Evolutionary conservation across 192 early-diverging fungal species (phyloP), one percentile per base, ranked within the genome.

Genomic region (Entomortierella lignicola): DNA sequence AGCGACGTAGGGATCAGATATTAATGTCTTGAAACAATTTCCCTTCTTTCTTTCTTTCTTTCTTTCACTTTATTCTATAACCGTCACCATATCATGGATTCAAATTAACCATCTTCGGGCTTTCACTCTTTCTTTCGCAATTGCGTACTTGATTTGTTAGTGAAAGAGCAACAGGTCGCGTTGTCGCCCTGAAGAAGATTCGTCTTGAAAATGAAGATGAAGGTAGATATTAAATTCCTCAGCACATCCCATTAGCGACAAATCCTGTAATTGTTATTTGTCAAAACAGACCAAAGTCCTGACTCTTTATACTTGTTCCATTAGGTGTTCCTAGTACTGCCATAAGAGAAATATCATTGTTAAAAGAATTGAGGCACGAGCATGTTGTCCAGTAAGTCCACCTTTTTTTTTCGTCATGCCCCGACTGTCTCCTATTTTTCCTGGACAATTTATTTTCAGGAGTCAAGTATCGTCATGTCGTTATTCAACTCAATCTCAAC

Each of bases 341-440:
- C 26, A 93, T 95, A 53, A 87, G 94, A 63, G 94, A 95, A 77
- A 95, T 95, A 58, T 94, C 94, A 2, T 67, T 95, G 54, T 83
- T 95, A n/a, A 93, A 94, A 81, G 94, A 95, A 72, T 83, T 95
- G 23, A 89, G 91, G 75, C 92, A 94, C 77, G 89, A 89, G 7
- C 94, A 95, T 83, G 92, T 95, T 82, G 90, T 95, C 56, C 87
- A 91, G 94, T 94, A 85, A 81, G 85, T 74, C 27, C 7, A 29
- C 26, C 32, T 41, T 2, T 43, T n/a, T n/a, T n/a, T n/a, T n/a
- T n/a, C n/a, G n/a, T n/a, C 54, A 37, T 66, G 23, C 10, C 39
- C 42, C 27, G 37, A 15, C 31, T 47, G 6, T 41, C 52, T 27
- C 47, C 32, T 54, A 41, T 63, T 51, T 48, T 50, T 56, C 34